Conservation (phyloP, 2,329 filamentous ascomycete species). For the Stachybotrys chlorohalonatus region DNA sequence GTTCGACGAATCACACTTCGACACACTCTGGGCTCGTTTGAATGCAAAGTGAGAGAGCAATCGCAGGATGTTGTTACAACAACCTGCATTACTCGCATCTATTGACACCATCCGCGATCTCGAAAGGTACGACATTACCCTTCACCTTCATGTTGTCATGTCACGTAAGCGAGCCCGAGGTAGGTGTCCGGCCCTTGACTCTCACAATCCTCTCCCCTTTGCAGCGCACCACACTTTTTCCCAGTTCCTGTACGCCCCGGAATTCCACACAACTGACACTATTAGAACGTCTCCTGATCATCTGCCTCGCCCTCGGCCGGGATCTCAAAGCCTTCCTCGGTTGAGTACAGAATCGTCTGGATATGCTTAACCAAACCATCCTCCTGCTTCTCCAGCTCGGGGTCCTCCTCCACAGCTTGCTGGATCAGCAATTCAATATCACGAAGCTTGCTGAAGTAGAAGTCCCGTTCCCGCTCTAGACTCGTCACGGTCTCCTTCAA, state of each 20-base stretch:
- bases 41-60: neutral
- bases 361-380: slow-evolving; percentile 90
- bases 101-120: neutral
- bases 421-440: slow-evolving; percentile 95
- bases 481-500: slow-evolving; percentile 94
- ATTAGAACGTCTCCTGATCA: slow-evolving; percentile 73
- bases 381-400: slow-evolving; percentile 89
- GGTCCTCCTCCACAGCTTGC: slow-evolving; percentile 84
- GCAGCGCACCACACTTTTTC: neutral
- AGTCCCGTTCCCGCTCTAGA: slow-evolving; percentile 91
- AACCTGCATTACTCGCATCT: neutral
- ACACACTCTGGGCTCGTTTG: too few species aligned
- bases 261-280: slow-evolving; percentile 4
- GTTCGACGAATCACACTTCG: too few species aligned
- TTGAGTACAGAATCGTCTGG: slow-evolving; percentile 94
- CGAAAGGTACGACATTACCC: neutral
- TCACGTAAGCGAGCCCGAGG: neutral
- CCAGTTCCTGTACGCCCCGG: slow-evolving; percentile 12
- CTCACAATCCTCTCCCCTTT: neutral
- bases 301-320: slow-evolving; percentile 67
- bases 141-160: neutral
- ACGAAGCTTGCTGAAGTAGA: slow-evolving; percentile 97
- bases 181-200: neutral
- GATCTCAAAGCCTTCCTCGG: slow-evolving; percentile 88
- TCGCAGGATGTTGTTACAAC: neutral